phyloP scores from a whole-genome alignment of 129 eudicot genomes.

The Flaveria ramosissima region DNA sequence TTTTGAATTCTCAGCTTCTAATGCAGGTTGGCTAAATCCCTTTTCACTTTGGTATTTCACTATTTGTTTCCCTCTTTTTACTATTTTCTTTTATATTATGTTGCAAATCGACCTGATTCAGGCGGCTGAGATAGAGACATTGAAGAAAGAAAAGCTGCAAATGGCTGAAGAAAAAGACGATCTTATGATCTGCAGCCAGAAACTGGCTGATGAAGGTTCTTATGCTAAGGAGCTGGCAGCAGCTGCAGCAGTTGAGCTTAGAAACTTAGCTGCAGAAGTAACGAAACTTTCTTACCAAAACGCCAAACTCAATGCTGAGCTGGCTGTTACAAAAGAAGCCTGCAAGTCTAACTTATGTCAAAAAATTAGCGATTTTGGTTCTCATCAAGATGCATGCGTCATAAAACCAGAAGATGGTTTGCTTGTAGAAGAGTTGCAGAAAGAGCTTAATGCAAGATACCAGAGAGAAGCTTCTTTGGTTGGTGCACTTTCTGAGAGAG shows the following conservation, averaged over 20 bases:
- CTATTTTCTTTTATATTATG: not conserved
- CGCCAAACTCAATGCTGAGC: slow-evolving; percentile 16
- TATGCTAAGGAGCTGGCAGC: slow-evolving; percentile 92
- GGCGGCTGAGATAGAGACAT: slow-evolving; percentile 75
- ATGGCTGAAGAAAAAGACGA: slow-evolving; percentile 72
- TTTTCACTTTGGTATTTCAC: not conserved
- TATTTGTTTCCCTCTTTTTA: not conserved
- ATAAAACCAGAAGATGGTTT: slow-evolving; percentile 48
- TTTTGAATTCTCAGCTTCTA: slow-evolving; percentile 56
- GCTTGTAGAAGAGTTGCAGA: slow-evolving; percentile 53
- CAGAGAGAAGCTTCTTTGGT: slow-evolving; percentile 82
- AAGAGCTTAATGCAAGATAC: slow-evolving; percentile 62
- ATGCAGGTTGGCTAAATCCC: slow-evolving; percentile 51
- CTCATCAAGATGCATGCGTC: slow-evolving; percentile 22
- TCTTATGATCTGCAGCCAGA: slow-evolving; percentile 70
- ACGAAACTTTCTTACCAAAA: slow-evolving; percentile 51
- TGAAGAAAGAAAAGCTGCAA: slow-evolving; percentile 71
- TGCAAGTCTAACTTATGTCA: slow-evolving; percentile 36
- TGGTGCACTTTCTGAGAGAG: slow-evolving; percentile 75
- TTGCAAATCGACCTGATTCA: slow-evolving; percentile 24
- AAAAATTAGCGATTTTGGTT: slow-evolving; percentile 26
- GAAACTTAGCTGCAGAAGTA: slow-evolving; percentile 84
- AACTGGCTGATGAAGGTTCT: slow-evolving; percentile 79
- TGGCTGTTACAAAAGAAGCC: slow-evolving; percentile 12
- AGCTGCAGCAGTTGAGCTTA: slow-evolving; percentile 95